Evolutionary conservation across 2,329 filamentous ascomycete species (phyloP).

Genomic region (Scleromitrula shiraiana): DNA sequence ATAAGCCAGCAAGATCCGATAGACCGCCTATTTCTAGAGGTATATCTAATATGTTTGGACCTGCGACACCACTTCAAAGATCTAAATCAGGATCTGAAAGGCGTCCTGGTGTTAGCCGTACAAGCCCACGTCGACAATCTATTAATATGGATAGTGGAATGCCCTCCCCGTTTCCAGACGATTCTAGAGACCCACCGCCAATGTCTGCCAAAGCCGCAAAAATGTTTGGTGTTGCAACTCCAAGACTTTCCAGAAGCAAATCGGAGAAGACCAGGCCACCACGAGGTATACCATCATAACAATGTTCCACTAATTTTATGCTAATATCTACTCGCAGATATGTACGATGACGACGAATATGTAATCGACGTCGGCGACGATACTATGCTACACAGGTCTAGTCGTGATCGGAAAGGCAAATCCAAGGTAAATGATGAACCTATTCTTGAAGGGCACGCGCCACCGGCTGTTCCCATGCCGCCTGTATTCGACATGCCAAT

Average conservation of each 20-base stretch:
- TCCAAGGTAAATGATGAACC: constrained; percentile 35
- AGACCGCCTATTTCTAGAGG: constrained; percentile 38
- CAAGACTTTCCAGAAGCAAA: constrained; percentile 40
- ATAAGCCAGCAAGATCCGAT: constrained; percentile 32
- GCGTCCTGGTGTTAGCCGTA: constrained; percentile 47
- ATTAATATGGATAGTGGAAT: constrained; percentile 52
- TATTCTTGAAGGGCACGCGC: constrained; percentile 16
- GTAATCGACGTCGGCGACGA: constrained; percentile 42
- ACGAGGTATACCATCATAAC: constrained; percentile 28
- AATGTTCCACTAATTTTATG: neutral
- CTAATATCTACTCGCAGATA: constrained; percentile 19
- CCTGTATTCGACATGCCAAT: constrained; percentile 23
- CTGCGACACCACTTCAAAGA: constrained; percentile 58
- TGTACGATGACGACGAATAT: constrained; percentile 39
- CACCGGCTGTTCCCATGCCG: constrained; percentile 28
- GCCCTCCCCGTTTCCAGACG: constrained; percentile 65
- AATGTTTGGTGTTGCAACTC: constrained; percentile 53
- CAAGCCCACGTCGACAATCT: constrained; percentile 59
- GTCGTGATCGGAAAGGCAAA: constrained; percentile 34
- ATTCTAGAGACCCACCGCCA: constrained; percentile 40
- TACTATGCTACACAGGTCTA: constrained; percentile 39
- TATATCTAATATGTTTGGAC: constrained; percentile 58
- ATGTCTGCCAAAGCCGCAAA: constrained; percentile 72
- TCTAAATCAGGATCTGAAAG: constrained; percentile 62
- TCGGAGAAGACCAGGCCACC: constrained; percentile 41